Base-by-base conservation (phyloP, 305 asterid genomes). In the Petunia hybrid region DNA sequence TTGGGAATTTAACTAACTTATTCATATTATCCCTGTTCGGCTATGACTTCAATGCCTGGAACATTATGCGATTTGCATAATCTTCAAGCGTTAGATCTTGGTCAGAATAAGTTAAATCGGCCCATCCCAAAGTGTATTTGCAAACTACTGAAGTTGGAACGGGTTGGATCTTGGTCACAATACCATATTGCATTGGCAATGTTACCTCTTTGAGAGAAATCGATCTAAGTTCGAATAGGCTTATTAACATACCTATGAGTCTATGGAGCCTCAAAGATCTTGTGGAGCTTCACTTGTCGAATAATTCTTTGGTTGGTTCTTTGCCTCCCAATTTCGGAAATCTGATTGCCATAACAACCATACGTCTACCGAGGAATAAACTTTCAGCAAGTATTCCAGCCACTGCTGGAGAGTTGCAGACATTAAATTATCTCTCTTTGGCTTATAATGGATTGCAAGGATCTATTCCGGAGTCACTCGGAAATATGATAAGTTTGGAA, bases 1-100 rank as follows among this genome's bases (percentile, higher is more conserved):
- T 81, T 3, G 82, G 82, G 7, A 79, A 79, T 48, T 69, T 80
- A 39, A 80, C 57, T 42, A 69, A 10, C 13, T 71, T 81, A 61
- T 2, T 31, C 1, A 6, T 8, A 2, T 71, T 81, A 38, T 3
- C 42, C 46, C 53, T 81, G 39, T 35, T 14, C 0, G 5, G n/a
- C 6, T 71, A 81, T 74, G 40, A 60, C 48, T 62, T 81, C 59
- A 2, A 14, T 80, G 31, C 79, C 80, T 3, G 2, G 22, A 1
- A 36, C 68, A 46, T 9, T 67, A 42, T 1, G 6, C 0, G 14
- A 13, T 14, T 4, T 57, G 41, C 35, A 62, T 48, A 62, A 81
- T 7, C 64, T 81, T 45, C 83, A 81, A 35, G 8, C 14, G 3
- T 41, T 73, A 7, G 10, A 5, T 31, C 80, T 81, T 62, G 8